A percentile compares a stretch with the other conserved stretches of the same genome.
Evolutionary conservation across 2,329 filamentous ascomycete species (phyloP).

Genomic region (Xylariales sp.): DNA sequence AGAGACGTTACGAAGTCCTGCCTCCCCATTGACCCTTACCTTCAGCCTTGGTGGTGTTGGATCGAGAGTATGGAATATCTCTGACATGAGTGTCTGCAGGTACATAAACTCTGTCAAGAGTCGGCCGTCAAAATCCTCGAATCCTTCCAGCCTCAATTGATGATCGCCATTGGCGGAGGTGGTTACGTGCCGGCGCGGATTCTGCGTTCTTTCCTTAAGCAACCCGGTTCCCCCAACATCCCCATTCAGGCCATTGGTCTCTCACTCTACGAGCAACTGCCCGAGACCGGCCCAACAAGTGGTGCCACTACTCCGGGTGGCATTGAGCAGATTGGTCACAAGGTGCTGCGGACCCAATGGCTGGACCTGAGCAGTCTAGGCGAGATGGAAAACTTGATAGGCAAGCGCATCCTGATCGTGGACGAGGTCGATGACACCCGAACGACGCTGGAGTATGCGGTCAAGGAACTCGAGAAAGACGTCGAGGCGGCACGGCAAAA

Average conservation of each 20-base stretch:
- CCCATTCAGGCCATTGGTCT: slow-evolving; percentile 98
- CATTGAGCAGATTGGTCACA: slow-evolving; percentile 79
- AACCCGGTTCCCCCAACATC: slow-evolving; percentile 82
- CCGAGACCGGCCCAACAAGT: slow-evolving; percentile 47
- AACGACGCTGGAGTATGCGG: slow-evolving; percentile 76
- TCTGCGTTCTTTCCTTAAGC: slow-evolving; percentile 94
- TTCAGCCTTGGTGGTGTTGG: neutral
- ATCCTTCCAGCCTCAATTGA: slow-evolving; percentile 87
- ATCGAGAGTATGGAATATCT: too few relatives aligned
- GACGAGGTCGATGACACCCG: slow-evolving; percentile 81
- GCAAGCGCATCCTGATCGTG: slow-evolving; percentile 80
- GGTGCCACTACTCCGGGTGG: slow-evolving; percentile 34
- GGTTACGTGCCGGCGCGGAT: slow-evolving; percentile 97
- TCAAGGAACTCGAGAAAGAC: slow-evolving; percentile 80
- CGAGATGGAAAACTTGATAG: slow-evolving; percentile 73
- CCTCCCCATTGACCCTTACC: slow-evolving; percentile 5
- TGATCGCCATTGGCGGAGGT: slow-evolving; percentile 97
- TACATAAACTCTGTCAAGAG: slow-evolving; percentile 94
- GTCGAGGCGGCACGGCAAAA: slow-evolving; percentile 75
- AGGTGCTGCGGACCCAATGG: slow-evolving; percentile 98
- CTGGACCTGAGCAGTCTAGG: slow-evolving; percentile 70
- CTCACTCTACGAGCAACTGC: slow-evolving; percentile 87
- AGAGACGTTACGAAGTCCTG: neutral
- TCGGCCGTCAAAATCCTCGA: slow-evolving; percentile 76
- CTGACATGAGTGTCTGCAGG: too few relatives aligned